Conservation (phyloP, 2,329 filamentous ascomycete genomes). For the Zymoseptoria crescenta region DNA sequence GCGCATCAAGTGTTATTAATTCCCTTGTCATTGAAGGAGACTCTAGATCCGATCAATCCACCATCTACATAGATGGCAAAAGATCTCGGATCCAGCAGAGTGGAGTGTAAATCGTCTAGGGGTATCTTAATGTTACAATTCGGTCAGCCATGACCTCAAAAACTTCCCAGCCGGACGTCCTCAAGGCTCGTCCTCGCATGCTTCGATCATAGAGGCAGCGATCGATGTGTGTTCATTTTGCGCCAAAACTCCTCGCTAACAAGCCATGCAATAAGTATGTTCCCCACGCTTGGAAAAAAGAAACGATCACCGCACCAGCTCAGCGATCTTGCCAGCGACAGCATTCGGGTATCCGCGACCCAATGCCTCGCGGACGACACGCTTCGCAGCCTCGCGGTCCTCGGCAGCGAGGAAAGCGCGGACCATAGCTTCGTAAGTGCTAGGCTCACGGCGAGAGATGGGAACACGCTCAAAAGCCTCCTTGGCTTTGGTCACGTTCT, state of each 20-base stretch:
- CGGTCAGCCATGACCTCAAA: neutral
- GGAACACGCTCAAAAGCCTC: slow-evolving; percentile 73
- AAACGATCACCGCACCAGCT: slow-evolving; percentile 53
- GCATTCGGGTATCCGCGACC: slow-evolving; percentile 82
- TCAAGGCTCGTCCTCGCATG: neutral
- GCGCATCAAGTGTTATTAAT: slow-evolving; percentile 5
- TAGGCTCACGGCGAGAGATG: slow-evolving; percentile 76
- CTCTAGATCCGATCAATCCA: slow-evolving; percentile 6
- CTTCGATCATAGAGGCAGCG: neutral
- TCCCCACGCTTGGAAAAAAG: slow-evolving; percentile 2
- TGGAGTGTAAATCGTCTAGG: slow-evolving; percentile 10
- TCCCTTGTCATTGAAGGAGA: slow-evolving; percentile 12
- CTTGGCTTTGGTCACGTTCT: slow-evolving; percentile 70
- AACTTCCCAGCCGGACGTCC: neutral
- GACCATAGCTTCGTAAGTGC: slow-evolving; percentile 98
- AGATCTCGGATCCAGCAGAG: slow-evolving; percentile 14
- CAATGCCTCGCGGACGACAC: slow-evolving; percentile 82
- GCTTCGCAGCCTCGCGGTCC: slow-evolving; percentile 66
- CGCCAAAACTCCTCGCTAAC: slow-evolving; percentile 12
- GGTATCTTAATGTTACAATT: slow-evolving; percentile 16
- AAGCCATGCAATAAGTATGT: slow-evolving; percentile 2
- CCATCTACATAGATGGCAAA: neutral
- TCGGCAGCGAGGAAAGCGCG: slow-evolving; percentile 81
- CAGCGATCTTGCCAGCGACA: slow-evolving; percentile 87
- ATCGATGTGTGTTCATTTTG: neutral